Evolutionary conservation across 2,329 filamentous ascomycete genomes (phyloP).

Genomic region (Sporothrix brunneoviolacea): DNA sequence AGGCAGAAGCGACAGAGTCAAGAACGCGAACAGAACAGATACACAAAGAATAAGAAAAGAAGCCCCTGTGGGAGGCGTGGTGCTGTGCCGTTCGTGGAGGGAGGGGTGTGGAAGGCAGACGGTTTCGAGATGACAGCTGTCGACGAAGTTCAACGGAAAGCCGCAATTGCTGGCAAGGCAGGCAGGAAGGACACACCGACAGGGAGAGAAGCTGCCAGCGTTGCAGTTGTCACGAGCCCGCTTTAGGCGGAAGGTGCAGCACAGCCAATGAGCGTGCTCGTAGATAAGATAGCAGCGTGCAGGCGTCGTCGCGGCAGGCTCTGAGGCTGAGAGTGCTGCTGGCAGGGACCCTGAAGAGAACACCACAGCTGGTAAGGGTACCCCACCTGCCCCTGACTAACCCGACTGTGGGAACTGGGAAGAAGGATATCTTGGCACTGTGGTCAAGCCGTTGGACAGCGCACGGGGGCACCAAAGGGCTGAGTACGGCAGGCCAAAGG

Average conservation of each 20-base stretch:
- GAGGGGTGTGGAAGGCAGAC: background rate
- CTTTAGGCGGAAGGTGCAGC: background rate
- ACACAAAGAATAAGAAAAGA: no score
- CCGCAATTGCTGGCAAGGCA: background rate
- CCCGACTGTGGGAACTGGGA: no score
- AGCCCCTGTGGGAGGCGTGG: background rate
- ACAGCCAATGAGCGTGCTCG: conserved; percentile 11
- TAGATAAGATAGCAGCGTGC: conserved; percentile 7
- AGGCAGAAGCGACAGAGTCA: background rate
- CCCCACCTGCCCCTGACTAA: conserved; percentile 6
- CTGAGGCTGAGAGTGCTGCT: background rate
- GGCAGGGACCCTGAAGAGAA: background rate
- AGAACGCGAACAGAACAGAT: no score
- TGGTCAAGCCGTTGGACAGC: no score
- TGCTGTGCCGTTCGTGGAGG: background rate
- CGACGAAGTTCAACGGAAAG: background rate
- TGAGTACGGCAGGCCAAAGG: no score
- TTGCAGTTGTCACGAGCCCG: conserved; percentile 18
- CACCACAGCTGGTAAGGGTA: background rate
- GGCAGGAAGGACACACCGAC: background rate
- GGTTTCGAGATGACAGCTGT: conserved; percentile 11
- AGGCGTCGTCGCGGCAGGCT: background rate
- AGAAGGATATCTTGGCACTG: no score
- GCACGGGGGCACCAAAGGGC: no score
- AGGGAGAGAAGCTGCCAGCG: conserved; percentile 16